Percentiles rank a stretch among this genome's conserved stretches.
Evolutionary conservation across 352 stramenopile genomes (phyloP).

Genomic region (Thalassiosira exigua): DNA sequence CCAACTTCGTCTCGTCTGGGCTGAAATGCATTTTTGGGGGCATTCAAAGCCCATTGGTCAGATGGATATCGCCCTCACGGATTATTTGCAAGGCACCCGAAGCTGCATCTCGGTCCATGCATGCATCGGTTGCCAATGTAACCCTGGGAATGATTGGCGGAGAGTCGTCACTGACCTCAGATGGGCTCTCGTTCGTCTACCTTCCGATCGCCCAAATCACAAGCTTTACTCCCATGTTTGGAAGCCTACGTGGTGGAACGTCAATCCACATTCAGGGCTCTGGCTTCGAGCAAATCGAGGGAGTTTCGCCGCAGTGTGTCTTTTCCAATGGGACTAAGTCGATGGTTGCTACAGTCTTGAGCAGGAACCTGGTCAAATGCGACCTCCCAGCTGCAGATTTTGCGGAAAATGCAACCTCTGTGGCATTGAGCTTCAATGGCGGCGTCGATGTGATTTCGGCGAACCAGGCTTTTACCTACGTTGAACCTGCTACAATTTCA

Average conservation of each 20-base stretch:
- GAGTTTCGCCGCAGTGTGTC: slow-evolving; percentile 18
- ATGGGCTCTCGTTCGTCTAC: slow-evolving; percentile 22
- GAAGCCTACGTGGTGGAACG: slow-evolving; percentile 17
- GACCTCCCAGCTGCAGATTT: slow-evolving; percentile 12
- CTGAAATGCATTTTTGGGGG: slow-evolving; percentile 29
- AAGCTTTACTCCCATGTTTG: slow-evolving; percentile 37
- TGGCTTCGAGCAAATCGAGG: slow-evolving; percentile 28
- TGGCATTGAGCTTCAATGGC: slow-evolving; percentile 41
- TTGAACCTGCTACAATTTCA: not conserved
- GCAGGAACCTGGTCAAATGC: slow-evolving; percentile 32
- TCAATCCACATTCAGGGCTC: slow-evolving; percentile 37
- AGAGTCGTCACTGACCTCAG: slow-evolving; percentile 2
- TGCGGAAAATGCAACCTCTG: not conserved
- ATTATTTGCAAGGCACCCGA: slow-evolving; percentile 32
- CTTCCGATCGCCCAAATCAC: slow-evolving; percentile 24
- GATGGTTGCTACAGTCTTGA: slow-evolving; percentile 25
- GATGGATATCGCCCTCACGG: slow-evolving; percentile 30
- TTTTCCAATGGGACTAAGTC: slow-evolving; percentile 16
- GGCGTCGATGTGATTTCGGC: slow-evolving; percentile 25
- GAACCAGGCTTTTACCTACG: slow-evolving; percentile 26
- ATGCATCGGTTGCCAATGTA: slow-evolving; percentile 17
- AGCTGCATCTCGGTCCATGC: slow-evolving; percentile 2
- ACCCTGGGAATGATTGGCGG: slow-evolving; percentile 10
- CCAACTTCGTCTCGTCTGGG: slow-evolving; percentile 20
- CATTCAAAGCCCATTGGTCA: slow-evolving; percentile 3